Evolutionary conservation across 1,284 basidiomycete species (phyloP), one percentile per base, ranked within the genome.

Genomic region (Cutaneotrichosporon mucoides): DNA sequence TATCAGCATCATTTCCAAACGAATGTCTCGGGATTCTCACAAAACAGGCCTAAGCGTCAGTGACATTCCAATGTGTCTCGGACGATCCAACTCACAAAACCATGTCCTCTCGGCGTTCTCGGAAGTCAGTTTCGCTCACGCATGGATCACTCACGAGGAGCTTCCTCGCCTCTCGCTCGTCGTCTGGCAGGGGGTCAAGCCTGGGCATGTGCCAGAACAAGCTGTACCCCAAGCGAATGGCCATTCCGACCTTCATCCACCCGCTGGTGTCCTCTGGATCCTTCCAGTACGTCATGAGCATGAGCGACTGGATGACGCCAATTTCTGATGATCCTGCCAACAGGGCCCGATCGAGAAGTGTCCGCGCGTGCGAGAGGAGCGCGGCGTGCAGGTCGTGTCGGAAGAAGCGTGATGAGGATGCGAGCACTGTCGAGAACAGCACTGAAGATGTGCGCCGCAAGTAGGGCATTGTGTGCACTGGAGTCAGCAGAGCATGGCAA

Each of bases 201-300:
- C 69, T 53, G 1, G 66, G 65, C 7, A 68, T 59, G 57, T 75
- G 68, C 67, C 66, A 69, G 49, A 64, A 63, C 36, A 67, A 55
- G 54, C 69, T 68, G 65, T 70, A 70, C 5, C 66, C 72, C 33
- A 74, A 63, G 6, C 66, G 55, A 6, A 69, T 63, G 4, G 68
- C 68, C 58, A 69, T 67, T 11, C 68, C 68, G 16, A 71, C 64
- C 60, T 69, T 71, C 54, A 66, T 64, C 67, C 68, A 71, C 3
- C 63, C 65, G 6, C 60, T 61, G 12, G 63, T 68, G 51, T 71
- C 69, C 49, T 67, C 65, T 0, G 71, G 68, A 13, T 60, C 62
- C 54, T 75, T 75, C 65, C 68, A 71, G 60, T 73, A 75, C n/a
- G 66, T 69, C 49, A 72, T 56, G 36, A 75, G 64, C 67, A 72